Evolutionary conservation across 805 yeast species (phyloP).

Genomic region (Metschnikowia rubicola): DNA sequence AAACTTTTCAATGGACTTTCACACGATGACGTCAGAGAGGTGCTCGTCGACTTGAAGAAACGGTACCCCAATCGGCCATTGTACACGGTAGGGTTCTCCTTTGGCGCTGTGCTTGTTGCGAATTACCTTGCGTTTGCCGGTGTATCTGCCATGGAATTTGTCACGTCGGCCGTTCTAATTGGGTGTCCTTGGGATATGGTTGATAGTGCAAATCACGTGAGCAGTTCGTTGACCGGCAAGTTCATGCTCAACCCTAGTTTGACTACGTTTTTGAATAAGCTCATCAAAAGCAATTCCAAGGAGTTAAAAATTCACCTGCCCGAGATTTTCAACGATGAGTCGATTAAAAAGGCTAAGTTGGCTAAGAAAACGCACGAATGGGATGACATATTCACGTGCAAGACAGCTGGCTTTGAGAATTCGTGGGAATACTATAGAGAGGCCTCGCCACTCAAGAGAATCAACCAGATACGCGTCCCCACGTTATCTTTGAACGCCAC

Average conservation of each 20-base stretch:
- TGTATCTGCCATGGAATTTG: slow-evolving; percentile 26
- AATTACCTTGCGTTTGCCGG: slow-evolving; percentile 68
- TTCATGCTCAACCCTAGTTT: slow-evolving; percentile 35
- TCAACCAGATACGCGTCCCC: slow-evolving; percentile 58
- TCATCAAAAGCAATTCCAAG: slow-evolving; percentile 34
- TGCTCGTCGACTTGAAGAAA: slow-evolving; percentile 47
- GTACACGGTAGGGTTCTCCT: slow-evolving; percentile 73
- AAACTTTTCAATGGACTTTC: slow-evolving; percentile 67
- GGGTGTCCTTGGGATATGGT: slow-evolving; percentile 77
- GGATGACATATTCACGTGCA: slow-evolving; percentile 64
- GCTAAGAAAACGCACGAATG: slow-evolving; percentile 48
- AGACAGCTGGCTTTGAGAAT: slow-evolving; percentile 60
- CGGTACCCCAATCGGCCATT: slow-evolving; percentile 59
- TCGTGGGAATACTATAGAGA: slow-evolving; percentile 62
- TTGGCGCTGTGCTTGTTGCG: slow-evolving; percentile 70
- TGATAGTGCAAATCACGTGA: slow-evolving; percentile 45
- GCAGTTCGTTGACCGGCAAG: slow-evolving; percentile 31
- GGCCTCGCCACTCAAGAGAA: slow-evolving; percentile 55
- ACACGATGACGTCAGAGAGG: slow-evolving; percentile 63
- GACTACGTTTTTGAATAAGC: slow-evolving; percentile 28
- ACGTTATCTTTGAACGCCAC: slow-evolving; percentile 56
- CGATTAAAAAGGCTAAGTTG: slow-evolving; percentile 47
- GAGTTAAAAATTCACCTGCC: slow-evolving; percentile 28
- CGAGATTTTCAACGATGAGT: slow-evolving; percentile 25
- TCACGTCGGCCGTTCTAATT: slow-evolving; percentile 49